Evolutionary conservation across 2,329 filamentous ascomycete genomes (phyloP).

Genomic region (Penicillium sclerotiorum): DNA sequence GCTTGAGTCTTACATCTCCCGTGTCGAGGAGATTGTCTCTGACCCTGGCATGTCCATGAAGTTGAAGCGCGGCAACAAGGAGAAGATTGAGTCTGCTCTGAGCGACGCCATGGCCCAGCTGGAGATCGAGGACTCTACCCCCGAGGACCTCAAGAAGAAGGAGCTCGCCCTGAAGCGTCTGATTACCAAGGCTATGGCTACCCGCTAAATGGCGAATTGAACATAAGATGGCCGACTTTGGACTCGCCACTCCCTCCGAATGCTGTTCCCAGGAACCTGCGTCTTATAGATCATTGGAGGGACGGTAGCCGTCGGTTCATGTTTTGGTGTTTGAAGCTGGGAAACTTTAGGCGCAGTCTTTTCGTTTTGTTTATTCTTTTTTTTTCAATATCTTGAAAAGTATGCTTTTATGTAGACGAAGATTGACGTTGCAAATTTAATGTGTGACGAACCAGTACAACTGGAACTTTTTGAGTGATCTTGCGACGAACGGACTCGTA

Average conservation of each 20-base stretch:
- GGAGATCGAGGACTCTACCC: conserved; percentile 86
- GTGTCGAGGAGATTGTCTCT: conserved; percentile 97
- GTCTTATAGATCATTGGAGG: conserved; percentile 25
- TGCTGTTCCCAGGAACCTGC: conserved; percentile 19
- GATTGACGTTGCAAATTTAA: conserved; percentile 35
- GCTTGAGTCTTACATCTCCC: conserved; percentile 97
- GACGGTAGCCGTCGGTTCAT: conserved; percentile 22
- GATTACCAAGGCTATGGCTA: conserved; percentile 97
- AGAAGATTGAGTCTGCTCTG: conserved; percentile 97
- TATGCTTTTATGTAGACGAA: conserved; percentile 34
- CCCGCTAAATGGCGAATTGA: conserved; percentile 65
- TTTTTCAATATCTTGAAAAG: conserved; percentile 25
- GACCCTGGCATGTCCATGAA: conserved; percentile 95
- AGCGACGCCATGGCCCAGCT: conserved; percentile 97
- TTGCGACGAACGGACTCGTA: too few relatives aligned
- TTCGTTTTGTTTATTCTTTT: conserved; percentile 20
- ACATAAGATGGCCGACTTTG: conserved; percentile 29
- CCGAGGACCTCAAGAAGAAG: conserved; percentile 99
- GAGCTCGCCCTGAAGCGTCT: conserved; percentile 96
- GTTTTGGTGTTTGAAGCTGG: conserved; percentile 31
- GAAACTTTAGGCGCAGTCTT: conserved; percentile 30
- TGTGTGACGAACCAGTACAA: conserved; percentile 30
- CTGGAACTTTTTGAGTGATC: conserved; percentile 4
- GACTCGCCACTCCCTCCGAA: conserved; percentile 14
- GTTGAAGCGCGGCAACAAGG: conserved; percentile 98